phyloP scores from a whole-genome alignment of 2,329 filamentous ascomycete species.

The Fusarium sp. region DNA sequence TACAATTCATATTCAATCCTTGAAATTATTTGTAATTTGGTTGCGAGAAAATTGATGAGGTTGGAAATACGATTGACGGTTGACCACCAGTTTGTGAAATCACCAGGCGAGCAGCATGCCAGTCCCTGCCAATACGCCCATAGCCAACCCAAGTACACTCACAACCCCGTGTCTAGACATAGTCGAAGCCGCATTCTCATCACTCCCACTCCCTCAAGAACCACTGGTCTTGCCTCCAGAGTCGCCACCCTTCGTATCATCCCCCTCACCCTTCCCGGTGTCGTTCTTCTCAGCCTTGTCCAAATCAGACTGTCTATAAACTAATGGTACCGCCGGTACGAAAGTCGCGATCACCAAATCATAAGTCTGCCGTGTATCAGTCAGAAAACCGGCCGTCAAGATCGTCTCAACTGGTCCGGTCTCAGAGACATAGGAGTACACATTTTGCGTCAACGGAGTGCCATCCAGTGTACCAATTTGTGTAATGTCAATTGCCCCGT shows the following conservation, averaged over 20 bases:
- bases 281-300: background rate
- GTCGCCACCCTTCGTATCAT: background rate
- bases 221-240: background rate
- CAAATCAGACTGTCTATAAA: background rate
- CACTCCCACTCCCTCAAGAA: background rate
- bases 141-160: background rate
- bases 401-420: background rate
- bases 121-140: constrained; percentile 14
- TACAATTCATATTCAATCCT: background rate
- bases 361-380: background rate
- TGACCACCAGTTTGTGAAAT: too few relatives aligned
- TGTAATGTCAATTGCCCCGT: background rate
- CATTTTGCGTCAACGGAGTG: background rate
- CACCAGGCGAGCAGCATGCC: constrained; percentile 15
- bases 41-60: too few relatives aligned
- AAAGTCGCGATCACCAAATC: constrained; percentile 10
- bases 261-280: background rate
- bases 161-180: background rate
- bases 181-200: background rate
- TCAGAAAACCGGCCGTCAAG: background rate
- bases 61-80: background rate
- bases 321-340: constrained; percentile 5
- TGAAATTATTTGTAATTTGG: background rate
- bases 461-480: constrained; percentile 6
- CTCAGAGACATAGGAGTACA: background rate